Conservation (phyloP, 495 filamentous ascomycete species). For the Neurospora tetrasperma region DNA sequence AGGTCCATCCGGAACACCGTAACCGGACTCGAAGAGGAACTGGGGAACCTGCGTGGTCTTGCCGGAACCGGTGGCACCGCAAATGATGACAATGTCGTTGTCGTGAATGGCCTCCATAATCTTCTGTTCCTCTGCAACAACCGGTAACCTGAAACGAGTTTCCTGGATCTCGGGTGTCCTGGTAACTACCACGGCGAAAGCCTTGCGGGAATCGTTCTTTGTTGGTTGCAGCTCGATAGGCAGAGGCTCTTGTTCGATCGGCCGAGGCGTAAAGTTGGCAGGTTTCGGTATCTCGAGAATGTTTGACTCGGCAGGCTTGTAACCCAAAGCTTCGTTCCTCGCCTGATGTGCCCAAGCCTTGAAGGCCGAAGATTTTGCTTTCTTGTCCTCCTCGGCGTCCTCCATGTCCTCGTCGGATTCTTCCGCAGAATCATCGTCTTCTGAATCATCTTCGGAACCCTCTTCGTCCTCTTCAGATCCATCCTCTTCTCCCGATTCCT, state of each 20-base stretch:
- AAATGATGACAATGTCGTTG: constrained; percentile 80
- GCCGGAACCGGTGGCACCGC: constrained; percentile 89
- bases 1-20: constrained; percentile 62
- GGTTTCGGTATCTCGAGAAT: constrained; percentile 34
- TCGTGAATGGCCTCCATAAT: constrained; percentile 98
- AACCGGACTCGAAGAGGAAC: constrained; percentile 89
- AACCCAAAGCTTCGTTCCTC: constrained; percentile 61
- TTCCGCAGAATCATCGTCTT: constrained; percentile 17
- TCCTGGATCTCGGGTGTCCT: constrained; percentile 65
- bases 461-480: constrained; percentile 16
- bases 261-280: constrained; percentile 47
- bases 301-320: constrained; percentile 25
- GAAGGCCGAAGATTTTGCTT: constrained; percentile 57
- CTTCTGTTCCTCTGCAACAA: constrained; percentile 90
- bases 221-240: constrained; percentile 62
- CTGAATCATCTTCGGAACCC: constrained; percentile 9
- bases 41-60: constrained; percentile 97
- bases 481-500: constrained; percentile 6
- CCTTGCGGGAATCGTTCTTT: constrained; percentile 55
- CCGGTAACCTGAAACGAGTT: constrained; percentile 68
- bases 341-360: constrained; percentile 86
- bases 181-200: constrained; percentile 62
- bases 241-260: constrained; percentile 62
- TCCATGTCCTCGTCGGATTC: constrained; percentile 19
- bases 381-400: constrained; percentile 24